Evolutionary conservation across 345 rosid genomes (phyloP).

Genomic region (Physaria fendleri): DNA sequence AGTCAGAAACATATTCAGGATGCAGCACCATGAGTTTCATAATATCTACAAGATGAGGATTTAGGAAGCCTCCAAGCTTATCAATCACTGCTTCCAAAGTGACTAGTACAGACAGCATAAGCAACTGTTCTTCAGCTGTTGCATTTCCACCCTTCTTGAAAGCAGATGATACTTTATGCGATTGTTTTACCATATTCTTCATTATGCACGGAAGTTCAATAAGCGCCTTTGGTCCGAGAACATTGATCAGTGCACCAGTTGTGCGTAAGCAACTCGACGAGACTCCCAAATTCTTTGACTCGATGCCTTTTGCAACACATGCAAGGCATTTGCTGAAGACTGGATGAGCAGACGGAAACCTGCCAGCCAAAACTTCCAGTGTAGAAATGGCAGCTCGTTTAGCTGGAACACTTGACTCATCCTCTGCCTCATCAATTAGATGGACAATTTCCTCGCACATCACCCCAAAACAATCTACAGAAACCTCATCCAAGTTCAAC

Average conservation of each 20-base stretch:
- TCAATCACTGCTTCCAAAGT: conserved; percentile 78
- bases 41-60: conserved; percentile 77
- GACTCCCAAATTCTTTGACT: conserved; percentile 46
- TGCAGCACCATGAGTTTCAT: conserved; percentile 53
- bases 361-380: conserved; percentile 61
- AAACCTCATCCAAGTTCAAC: conserved; percentile 52
- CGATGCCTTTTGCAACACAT: conserved; percentile 51
- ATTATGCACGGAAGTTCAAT: conserved; percentile 65
- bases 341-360: conserved; percentile 58
- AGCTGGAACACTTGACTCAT: conserved; percentile 45
- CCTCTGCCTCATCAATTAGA: conserved; percentile 45
- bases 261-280: conserved; percentile 79
- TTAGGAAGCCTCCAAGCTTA: conserved; percentile 87
- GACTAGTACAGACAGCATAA: conserved; percentile 59
- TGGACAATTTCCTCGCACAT: conserved; percentile 65
- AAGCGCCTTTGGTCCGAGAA: conserved; percentile 81
- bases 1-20: conserved; percentile 49
- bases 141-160: conserved; percentile 17
- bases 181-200: conserved; percentile 49
- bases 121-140: conserved; percentile 28
- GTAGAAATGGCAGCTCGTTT: conserved; percentile 71
- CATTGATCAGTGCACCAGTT: conserved; percentile 66
- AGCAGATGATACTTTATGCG: conserved; percentile 30
- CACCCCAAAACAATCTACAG: conserved; percentile 45
- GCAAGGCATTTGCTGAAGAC: conserved; percentile 66